These are phyloP conservation scores for Arxiozyma bovina DNA, from an alignment of 1,139 yeast genomes.

Conservation along the genomic window DNA sequence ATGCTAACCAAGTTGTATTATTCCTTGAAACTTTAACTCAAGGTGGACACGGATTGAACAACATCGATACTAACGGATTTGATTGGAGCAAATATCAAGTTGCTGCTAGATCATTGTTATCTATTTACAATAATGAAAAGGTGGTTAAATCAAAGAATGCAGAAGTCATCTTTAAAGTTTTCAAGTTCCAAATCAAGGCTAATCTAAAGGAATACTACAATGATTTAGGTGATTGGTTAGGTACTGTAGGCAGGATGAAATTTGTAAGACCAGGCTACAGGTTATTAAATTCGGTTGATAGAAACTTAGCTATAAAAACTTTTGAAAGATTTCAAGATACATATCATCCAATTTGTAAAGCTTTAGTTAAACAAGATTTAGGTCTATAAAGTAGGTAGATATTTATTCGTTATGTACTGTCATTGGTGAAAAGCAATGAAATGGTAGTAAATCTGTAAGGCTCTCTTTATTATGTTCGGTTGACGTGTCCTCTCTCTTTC, in stretches of 20 bases:
- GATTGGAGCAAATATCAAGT: conserved; percentile 26
- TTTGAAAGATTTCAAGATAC: conserved; percentile 48
- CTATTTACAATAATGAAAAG: conserved; percentile 25
- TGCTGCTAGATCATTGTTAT: conserved; percentile 27
- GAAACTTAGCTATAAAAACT: conserved; percentile 53
- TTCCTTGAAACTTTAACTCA: conserved; percentile 62
- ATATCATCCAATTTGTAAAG: conserved; percentile 81
- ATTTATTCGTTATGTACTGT: no score
- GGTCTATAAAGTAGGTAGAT: conserved; percentile 14
- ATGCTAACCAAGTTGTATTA: conserved; percentile 69
- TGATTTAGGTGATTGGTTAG: conserved; percentile 69
- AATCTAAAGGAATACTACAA: conserved; percentile 39
- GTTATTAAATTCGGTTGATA: conserved; percentile 55
- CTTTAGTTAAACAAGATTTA: conserved; percentile 70
- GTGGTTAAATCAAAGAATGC: conserved; percentile 49
- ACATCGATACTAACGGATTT: conserved; percentile 9
- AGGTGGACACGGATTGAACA: conserved; percentile 10
- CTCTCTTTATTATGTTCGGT: neutral
- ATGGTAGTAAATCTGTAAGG: neutral
- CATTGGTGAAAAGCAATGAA: no score
- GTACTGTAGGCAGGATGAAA: conserved; percentile 91
- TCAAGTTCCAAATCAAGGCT: conserved; percentile 49
- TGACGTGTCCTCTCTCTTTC: neutral
- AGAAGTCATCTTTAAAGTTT: conserved; percentile 77
- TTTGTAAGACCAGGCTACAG: conserved; percentile 82